Percentiles rank a stretch among this genome's conserved stretches.
These are phyloP conservation scores for Gossypium schwendimanii DNA, from an alignment of 441 rosid genomes.

Conservation along the genomic window DNA sequence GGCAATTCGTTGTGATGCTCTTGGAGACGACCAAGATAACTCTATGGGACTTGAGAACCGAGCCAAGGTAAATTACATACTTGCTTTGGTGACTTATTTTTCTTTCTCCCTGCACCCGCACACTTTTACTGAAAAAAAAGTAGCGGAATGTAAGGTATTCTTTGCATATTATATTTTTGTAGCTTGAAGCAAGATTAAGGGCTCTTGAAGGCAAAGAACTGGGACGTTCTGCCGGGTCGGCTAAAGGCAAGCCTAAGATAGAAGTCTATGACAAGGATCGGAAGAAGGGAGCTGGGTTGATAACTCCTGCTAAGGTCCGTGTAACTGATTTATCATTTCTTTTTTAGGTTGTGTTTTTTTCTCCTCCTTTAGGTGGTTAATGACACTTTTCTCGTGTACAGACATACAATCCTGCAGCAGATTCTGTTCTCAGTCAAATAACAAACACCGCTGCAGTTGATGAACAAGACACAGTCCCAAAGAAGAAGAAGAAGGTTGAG, in stretches of 20 bases:
- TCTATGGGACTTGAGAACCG: conserved; percentile 75
- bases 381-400: conserved; percentile 22
- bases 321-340: not conserved
- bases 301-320: conserved; percentile 73
- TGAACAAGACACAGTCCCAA: conserved; percentile 25
- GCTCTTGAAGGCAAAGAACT: conserved; percentile 74
- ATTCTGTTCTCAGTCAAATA: conserved; percentile 49
- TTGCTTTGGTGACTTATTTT: not conserved
- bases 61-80: conserved; percentile 42
- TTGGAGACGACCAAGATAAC: conserved; percentile 72
- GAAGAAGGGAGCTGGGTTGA: conserved; percentile 52
- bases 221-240: conserved; percentile 68
- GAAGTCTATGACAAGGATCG: conserved; percentile 79
- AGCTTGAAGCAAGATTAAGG: conserved; percentile 81
- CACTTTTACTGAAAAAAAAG: not conserved
- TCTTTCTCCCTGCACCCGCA: not conserved
- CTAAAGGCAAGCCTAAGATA: conserved; percentile 85
- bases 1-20: conserved; percentile 79
- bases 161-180: conserved; percentile 9
- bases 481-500: conserved; percentile 25
- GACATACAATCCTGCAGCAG: conserved; percentile 75
- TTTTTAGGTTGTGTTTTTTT: not conserved
- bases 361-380: not conserved
- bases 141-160: not conserved
- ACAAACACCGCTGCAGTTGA: conserved; percentile 11